phyloP scores from a whole-genome alignment of 2,329 filamentous ascomycete genomes.

The Orbilia blumenaviensis region DNA sequence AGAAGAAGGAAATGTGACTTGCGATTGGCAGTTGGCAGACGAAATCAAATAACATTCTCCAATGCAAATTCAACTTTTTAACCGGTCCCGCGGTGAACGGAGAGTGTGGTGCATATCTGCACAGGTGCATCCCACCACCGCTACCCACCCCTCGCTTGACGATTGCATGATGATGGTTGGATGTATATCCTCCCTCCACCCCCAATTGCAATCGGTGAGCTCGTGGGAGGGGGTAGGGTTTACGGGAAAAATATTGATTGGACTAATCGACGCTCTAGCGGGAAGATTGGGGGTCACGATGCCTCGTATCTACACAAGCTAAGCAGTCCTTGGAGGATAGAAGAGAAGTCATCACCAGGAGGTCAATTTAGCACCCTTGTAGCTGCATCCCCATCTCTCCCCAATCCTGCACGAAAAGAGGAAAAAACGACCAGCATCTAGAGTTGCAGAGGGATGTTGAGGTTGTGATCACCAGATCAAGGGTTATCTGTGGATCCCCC shows the following conservation, averaged over 20 bases:
- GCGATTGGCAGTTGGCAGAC: not conserved
- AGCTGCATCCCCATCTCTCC: not conserved
- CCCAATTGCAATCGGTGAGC: too few species aligned
- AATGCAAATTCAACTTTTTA: not conserved
- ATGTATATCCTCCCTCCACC: too few species aligned
- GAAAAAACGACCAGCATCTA: not conserved
- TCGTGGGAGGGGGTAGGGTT: not conserved
- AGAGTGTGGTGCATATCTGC: not conserved
- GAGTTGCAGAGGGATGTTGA: not conserved
- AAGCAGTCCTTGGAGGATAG: not conserved
- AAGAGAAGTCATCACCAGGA: slow-evolving; percentile 1
- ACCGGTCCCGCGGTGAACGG: not conserved
- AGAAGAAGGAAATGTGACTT: not conserved
- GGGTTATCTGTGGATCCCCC: slow-evolving; percentile 21
- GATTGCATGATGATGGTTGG: not conserved
- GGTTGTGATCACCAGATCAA: slow-evolving; percentile 42
- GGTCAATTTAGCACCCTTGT: slow-evolving; percentile 8
- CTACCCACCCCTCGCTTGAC: not conserved
- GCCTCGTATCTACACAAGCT: not conserved
- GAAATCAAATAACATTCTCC: not conserved
- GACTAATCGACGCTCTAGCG: not conserved
- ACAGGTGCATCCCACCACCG: slow-evolving; percentile 1
- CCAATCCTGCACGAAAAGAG: not conserved
- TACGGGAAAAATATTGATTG: not conserved
- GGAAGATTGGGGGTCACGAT: slow-evolving; percentile 26